Evolutionary conservation across 345 rosid genomes (phyloP), one percentile per base, ranked within the genome.

Genomic region (Eucalyptus polyanthemos): DNA sequence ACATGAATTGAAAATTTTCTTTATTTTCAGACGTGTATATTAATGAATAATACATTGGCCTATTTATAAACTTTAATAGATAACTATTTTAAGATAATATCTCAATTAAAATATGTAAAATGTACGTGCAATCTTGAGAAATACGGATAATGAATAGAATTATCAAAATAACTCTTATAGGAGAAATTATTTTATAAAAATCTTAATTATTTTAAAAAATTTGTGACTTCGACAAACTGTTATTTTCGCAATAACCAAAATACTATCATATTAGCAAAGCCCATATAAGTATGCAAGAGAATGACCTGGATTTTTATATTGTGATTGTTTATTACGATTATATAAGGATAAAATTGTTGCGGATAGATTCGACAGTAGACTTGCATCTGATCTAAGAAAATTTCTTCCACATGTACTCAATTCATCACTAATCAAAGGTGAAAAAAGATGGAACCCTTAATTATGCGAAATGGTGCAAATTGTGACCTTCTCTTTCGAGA

Each of bases 211-310:
- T 53, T 3, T 53, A 7, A 0, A 53, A 19, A 19, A 7, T 8
- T 19, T 53, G 24, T 53, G 2, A 53, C 5, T 53, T 10, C 0
- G 0, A 53, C 0, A 53, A 19, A 0, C 0, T 3, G 10, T 53
- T 53, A 53, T 53, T 0, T 0, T 19, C 10, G 0, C 1, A 53
- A 0, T 19, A 53, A 19, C 5, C 24, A 19, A 53, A 19, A 8
- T 0, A 19, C 2, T 19, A 0, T 53, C 1, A 19, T 53, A 53
- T 53, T 53, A 8, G 58, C 24, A 53, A 53, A 53, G 58, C 24
- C 58, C 58, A 53, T 0, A 53, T 19, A 53, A 53, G 58, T 53
- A 53, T 8, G 58, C 58, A 19, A 53, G 24, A 53, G 24, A 53
- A 53, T 53, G 24, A 8, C 10, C 0, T 19, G 65, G 65, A 11